Evolutionary conservation across 164 flowering plant species (phyloP).

Genomic region (Piper betle): DNA sequence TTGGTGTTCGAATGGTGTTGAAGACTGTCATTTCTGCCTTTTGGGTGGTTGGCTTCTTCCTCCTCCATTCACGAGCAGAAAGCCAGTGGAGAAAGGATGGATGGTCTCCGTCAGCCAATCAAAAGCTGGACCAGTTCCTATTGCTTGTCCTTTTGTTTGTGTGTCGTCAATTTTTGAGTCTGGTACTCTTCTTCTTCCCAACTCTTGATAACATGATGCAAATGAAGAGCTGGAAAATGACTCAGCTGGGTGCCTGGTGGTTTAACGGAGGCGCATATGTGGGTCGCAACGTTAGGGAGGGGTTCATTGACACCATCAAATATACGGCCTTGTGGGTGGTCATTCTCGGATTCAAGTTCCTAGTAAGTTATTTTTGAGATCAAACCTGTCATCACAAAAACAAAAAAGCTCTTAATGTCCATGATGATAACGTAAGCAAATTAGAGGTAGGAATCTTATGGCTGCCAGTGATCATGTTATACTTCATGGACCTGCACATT

Average conservation of each 20-base stretch:
- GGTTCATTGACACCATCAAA: conserved; percentile 55
- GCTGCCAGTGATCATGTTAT: conserved; percentile 63
- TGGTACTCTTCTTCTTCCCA: conserved; percentile 56
- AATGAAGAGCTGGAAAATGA: conserved; percentile 43
- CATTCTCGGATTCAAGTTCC: conserved; percentile 50
- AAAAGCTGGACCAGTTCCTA: conserved; percentile 43
- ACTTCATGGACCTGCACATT: conserved; percentile 75
- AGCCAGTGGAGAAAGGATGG: conserved; percentile 42
- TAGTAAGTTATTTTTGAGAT: conserved; percentile 86
- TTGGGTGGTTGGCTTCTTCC: conserved; percentile 58
- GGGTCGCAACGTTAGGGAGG: conserved; percentile 85
- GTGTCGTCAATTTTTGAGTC: conserved; percentile 60
- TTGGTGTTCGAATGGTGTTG: conserved; percentile 70
- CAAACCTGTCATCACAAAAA: conserved; percentile 65
- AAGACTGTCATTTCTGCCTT: conserved; percentile 47
- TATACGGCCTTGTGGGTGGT: conserved; percentile 64
- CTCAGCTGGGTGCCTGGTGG: conserved; percentile 79
- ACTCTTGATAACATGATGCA: conserved; percentile 69
- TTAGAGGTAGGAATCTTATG: conserved; percentile 53
- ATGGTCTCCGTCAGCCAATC: conserved; percentile 54
- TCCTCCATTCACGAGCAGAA: conserved; percentile 67
- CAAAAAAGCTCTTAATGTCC: conserved; percentile 39
- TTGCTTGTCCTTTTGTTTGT: conserved; percentile 45
- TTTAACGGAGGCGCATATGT: conserved; percentile 62
- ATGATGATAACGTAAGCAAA: conserved; percentile 27